Evolutionary conservation across 257 asterid genomes (phyloP), one percentile per base, ranked within the genome.

Genomic region (Forsythia viridissima): DNA sequence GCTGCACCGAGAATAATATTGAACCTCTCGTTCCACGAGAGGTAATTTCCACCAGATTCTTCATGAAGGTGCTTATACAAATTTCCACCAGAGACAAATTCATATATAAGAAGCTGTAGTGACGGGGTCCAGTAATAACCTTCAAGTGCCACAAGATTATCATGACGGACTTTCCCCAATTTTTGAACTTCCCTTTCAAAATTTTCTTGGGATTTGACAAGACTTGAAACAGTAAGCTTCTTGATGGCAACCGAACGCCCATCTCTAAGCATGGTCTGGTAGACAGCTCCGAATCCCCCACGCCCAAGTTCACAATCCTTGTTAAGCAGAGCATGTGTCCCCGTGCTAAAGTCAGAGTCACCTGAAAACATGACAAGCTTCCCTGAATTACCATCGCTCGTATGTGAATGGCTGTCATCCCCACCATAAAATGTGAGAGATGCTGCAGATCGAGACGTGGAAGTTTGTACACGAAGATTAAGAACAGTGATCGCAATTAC

Each of bases 71-170:
- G 93, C 86, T 87, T 88, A 82, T 92, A 86, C 80, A 94, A 72
- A 83, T 89, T 94, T n/a, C 96, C 98, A 41, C 98, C 96, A 0
- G 93, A 43, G 73, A 91, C 90, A 30, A 75, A 94, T 79, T 94
- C 98, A 30, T 91, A 90, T 48, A 94, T 94, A 63, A 94, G 93
- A 77, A 94, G 97, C 81, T 94, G 98, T n/a, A 92, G 82, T 0
- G 97, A 91, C 21, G 94, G 91, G 42, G 97, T 92, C 98, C 98
- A 94, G 82, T 94, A 94, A 77, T 94, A 94, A 63, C 98, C 98
- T 43, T 91, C 96, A 10, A 94, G 93, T 41, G 87, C 72, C 24
- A 94, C 97, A 4, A 94, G 90, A 75, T 94, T 94, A 20, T 70
- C 76, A 66, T 94, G 98, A 36, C 75, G 85, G 7, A 88, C 87